Base-by-base conservation (phyloP, 2,329 filamentous ascomycete genomes). In the Orbilia ellipsospora region DNA sequence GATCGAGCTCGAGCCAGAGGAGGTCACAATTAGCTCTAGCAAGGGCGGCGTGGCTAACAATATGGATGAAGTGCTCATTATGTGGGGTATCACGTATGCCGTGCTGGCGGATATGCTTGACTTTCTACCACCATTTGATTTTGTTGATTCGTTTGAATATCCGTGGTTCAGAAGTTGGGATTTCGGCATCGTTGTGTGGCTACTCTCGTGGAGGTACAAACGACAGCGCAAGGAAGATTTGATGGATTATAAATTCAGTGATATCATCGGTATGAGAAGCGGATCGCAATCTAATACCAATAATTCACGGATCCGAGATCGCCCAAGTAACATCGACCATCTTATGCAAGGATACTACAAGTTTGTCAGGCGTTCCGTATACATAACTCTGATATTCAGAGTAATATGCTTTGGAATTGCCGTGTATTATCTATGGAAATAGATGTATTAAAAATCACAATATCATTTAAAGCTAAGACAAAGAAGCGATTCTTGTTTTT, bases 71-170 rank as follows among this genome's bases (percentile, higher is more conserved):
- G 77, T 75, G 15, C 82, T 91, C 1, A 81, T 90, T 10, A 86
- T 91, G 0, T 92, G 90, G 90, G 90, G 90, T 0, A 81, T 92
- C 40, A 91, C 90, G 0, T 83, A 91, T 0, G 89, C 89, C 4
- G 87, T 92, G 36, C 81, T 91, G 45, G 87, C 88, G 15, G 90
- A 92, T 81, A 88, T 91, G 77, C 84, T 91, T 23, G 88, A 91
- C 77, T 85, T 90, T 79, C 82, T 91, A 2, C 89, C 89, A n/a
- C 88, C 89, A 1, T 83, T 87, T 42, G 83, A 86, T 77, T 86
- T 88, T 1, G 84, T 90, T 2, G 83, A 86, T 40, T 81, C 90
- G 26, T 91, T 89, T 89, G 86, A 86, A 31, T 90, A 90, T 79
- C 90, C 90, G 0, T 91, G 88, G 0, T 91, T 91, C 79, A 90